A percentile compares a stretch with the other conserved stretches of the same genome.
Conservation (phyloP, 345 rosid genomes). For the Salix dunnii region DNA sequence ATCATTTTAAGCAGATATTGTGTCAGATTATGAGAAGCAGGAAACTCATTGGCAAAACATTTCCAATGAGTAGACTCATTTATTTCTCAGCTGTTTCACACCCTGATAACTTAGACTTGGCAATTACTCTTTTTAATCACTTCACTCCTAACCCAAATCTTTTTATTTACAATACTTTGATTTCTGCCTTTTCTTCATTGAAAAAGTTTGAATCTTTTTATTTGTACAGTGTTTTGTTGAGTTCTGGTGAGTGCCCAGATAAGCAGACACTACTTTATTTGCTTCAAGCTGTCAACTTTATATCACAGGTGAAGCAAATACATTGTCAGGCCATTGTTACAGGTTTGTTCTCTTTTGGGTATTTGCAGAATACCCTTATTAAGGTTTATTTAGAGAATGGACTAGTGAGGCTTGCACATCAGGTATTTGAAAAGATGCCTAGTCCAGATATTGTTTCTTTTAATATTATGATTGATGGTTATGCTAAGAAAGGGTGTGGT, state of each 20-base stretch:
- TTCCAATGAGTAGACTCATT: constrained; percentile 62
- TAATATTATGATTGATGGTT: constrained; percentile 11
- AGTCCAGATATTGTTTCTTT: constrained; percentile 20
- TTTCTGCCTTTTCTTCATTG: constrained; percentile 29
- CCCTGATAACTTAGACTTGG: constrained; percentile 46
- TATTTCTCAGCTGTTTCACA: constrained; percentile 43
- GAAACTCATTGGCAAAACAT: constrained; percentile 43
- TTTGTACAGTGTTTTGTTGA: constrained; percentile 42
- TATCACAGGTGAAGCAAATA: constrained; percentile 43
- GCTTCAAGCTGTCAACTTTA: constrained; percentile 24
- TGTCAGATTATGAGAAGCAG: constrained; percentile 45
- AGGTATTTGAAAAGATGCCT: constrained; percentile 10
- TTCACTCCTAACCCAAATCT: constrained; percentile 48
- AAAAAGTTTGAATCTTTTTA: constrained; percentile 20
- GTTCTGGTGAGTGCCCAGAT: constrained; percentile 37
- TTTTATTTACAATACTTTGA: constrained; percentile 48
- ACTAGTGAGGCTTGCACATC: constrained; percentile 3
- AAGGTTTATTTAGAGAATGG: constrained; percentile 14
- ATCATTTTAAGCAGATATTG: constrained; percentile 49
- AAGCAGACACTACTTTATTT: constrained; percentile 42
- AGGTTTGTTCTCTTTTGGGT: constrained; percentile 31
- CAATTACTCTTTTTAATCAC: constrained; percentile 35
- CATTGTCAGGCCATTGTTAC: constrained; percentile 47
- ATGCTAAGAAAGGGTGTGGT: constrained; percentile 19
- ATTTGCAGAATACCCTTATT: constrained; percentile 20